Percentiles rank a stretch among this genome's conserved stretches.
Evolutionary conservation across 305 asterid species (phyloP).

Genomic region (Rubia balearica): DNA sequence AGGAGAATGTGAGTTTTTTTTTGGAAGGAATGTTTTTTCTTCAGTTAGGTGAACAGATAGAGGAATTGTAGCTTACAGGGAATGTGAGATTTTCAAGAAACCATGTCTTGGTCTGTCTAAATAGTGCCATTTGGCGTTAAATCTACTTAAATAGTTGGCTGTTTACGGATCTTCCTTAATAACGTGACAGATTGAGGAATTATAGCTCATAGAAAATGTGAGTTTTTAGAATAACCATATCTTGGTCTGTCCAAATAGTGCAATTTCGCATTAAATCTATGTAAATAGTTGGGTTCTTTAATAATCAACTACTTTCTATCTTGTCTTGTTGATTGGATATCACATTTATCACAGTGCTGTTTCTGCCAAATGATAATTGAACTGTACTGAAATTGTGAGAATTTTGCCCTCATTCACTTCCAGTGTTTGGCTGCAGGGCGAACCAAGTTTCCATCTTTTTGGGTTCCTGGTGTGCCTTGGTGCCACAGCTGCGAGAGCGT

Average conservation of each 20-base stretch:
- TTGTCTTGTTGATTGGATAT: not conserved
- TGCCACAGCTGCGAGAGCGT: slow-evolving; percentile 38
- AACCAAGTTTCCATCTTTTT: slow-evolving; percentile 37
- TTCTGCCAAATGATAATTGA: not conserved
- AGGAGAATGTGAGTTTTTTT: not conserved
- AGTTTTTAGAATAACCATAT: not conserved
- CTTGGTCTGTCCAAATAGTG: not conserved
- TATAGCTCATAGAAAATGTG: not conserved
- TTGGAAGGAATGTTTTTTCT: not conserved
- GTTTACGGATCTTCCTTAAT: not conserved
- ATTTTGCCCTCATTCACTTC: slow-evolving; percentile 10
- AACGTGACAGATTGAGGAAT: not conserved
- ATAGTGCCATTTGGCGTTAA: not conserved
- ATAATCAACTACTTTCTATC: not conserved
- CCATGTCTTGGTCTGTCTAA: not conserved
- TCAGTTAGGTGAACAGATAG: not conserved
- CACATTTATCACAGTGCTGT: not conserved
- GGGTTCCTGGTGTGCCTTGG: slow-evolving; percentile 34
- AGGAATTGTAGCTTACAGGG: not conserved
- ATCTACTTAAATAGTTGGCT: not conserved
- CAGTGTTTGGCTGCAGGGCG: slow-evolving; percentile 22
- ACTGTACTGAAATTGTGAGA: not conserved
- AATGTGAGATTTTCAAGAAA: not conserved
- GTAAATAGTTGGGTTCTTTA: not conserved
- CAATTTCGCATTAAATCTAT: not conserved